These are phyloP conservation scores for Heterobasidion parviporum DNA, from an alignment of 1,284 basidiomycete genomes.

Conservation along the genomic window DNA sequence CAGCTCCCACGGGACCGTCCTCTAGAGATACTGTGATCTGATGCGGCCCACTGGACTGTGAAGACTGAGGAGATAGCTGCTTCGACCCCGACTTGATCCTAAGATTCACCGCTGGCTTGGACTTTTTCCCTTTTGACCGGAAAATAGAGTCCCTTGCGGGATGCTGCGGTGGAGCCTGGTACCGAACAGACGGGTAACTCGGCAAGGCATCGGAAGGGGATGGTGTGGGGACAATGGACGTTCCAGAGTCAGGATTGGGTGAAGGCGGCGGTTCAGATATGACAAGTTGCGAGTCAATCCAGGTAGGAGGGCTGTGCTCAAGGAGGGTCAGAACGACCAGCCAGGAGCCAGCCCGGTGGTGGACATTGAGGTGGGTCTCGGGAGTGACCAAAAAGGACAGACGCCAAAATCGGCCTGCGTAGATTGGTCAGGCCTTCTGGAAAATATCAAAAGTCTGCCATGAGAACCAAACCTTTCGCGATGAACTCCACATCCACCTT, in stretches of 20 bases:
- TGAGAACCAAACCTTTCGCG: slow-evolving; percentile 45
- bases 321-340: slow-evolving; percentile 43
- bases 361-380: slow-evolving; percentile 1
- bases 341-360: slow-evolving; percentile 40
- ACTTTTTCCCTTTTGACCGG: slow-evolving; percentile 14
- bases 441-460: neutral
- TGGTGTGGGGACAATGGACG: no score
- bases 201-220: no score
- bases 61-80: slow-evolving; percentile 13
- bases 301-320: slow-evolving; percentile 53
- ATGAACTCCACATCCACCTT: slow-evolving; percentile 54
- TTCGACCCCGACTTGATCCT: slow-evolving; percentile 29
- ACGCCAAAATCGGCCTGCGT: slow-evolving; percentile 54
- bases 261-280: slow-evolving; percentile 31
- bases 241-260: neutral
- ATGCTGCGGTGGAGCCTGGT: neutral
- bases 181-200: no score
- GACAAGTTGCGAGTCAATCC: slow-evolving; percentile 47
- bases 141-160: neutral
- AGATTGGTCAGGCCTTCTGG: neutral
- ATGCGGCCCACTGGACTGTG: slow-evolving; percentile 8
- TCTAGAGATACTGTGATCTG: slow-evolving; percentile 36
- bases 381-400: slow-evolving; percentile 35
- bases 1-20: slow-evolving; percentile 32
- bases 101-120: slow-evolving; percentile 31